These are phyloP conservation scores for Cercospora nicotianae DNA, from an alignment of 2,329 filamentous ascomycete genomes.

Conservation along the genomic window DNA sequence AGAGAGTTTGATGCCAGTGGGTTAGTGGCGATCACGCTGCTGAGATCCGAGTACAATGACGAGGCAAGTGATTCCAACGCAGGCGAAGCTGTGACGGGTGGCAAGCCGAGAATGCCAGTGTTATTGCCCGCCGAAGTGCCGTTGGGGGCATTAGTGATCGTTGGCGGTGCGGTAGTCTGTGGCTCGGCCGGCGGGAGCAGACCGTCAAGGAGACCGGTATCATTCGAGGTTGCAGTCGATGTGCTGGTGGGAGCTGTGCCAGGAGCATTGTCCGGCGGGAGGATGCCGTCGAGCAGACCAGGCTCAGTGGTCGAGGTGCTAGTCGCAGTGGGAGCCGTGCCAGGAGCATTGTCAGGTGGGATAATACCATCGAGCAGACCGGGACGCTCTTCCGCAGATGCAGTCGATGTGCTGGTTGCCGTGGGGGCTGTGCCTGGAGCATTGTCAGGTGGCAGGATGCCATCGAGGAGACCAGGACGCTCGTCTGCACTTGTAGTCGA, in stretches of 20 bases:
- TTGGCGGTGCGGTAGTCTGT: not conserved
- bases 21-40: slow-evolving; percentile 35
- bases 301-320: not conserved
- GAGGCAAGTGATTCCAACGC: slow-evolving; percentile 35
- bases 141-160: slow-evolving; percentile 2
- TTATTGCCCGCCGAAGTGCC: slow-evolving; percentile 22
- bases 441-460: slow-evolving; percentile 5
- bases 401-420: not conserved
- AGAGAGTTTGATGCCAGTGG: slow-evolving; percentile 31
- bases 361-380: not conserved
- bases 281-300: slow-evolving; percentile 1
- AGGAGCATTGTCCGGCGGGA: slow-evolving; percentile 3
- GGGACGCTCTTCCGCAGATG: not conserved
- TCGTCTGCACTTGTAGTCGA: not conserved
- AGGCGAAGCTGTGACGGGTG: slow-evolving; percentile 27
- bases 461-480: not conserved
- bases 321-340: not conserved
- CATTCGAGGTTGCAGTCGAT: not conserved
- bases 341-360: slow-evolving; percentile 3
- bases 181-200: not conserved
- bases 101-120: slow-evolving; percentile 13
- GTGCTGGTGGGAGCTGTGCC: not conserved
- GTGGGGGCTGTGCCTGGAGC: not conserved
- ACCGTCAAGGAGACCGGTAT: not conserved
- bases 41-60: slow-evolving; percentile 33